A percentile compares a stretch with the other conserved stretches of the same genome.
Evolutionary conservation across 768 basidiomycete species (phyloP).

Genomic region (Paxillus involutus): DNA sequence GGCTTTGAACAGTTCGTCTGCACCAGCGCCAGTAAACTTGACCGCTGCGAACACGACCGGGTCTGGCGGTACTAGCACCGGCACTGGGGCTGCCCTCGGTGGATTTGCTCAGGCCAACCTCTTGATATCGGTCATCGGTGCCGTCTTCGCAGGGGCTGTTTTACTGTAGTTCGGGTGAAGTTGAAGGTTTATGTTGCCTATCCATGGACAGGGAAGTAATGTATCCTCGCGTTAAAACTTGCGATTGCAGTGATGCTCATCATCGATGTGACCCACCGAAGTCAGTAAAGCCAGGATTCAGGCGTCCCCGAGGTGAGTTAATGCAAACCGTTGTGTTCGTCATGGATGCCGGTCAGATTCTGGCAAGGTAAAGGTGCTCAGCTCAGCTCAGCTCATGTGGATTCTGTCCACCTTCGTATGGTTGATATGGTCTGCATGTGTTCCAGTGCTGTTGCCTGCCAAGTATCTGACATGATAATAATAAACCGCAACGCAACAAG

Average conservation of each 20-base stretch:
- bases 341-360: too few species aligned
- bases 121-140: slow-evolving; percentile 5
- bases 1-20: slow-evolving; percentile 26
- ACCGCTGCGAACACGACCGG: slow-evolving; percentile 16
- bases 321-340: too few species aligned
- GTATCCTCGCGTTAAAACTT: neutral
- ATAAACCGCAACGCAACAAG: too few species aligned
- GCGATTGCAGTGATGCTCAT: neutral
- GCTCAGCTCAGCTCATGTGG: too few species aligned
- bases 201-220: slow-evolving; percentile 6
- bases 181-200: slow-evolving; percentile 1
- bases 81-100: neutral
- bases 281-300: too few species aligned
- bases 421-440: too few species aligned
- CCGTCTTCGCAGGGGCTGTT: slow-evolving; percentile 10
- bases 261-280: too few species aligned
- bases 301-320: too few species aligned
- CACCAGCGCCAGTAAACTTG: slow-evolving; percentile 41
- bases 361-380: too few species aligned
- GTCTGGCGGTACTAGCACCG: neutral
- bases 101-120: slow-evolving; percentile 1
- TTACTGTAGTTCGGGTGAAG: slow-evolving; percentile 10
- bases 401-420: too few species aligned
- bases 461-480: too few species aligned
- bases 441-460: too few species aligned